Base-by-base conservation (phyloP, 306 rosid species). In the Erythrophleum fordii region DNA sequence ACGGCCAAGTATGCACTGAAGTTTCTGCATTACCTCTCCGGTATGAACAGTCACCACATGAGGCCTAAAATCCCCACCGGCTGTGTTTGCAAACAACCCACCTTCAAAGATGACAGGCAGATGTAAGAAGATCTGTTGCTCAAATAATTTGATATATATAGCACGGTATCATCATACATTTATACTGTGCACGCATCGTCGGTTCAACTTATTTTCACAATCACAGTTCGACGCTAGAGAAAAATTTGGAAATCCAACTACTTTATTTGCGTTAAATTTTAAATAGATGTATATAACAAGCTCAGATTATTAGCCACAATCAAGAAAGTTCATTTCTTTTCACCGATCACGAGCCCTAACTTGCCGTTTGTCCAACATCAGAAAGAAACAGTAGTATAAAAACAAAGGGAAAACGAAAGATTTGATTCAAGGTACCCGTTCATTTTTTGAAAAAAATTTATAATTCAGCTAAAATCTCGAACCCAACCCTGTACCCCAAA, bases 1-100 rank as follows among this genome's bases (percentile, higher is more conserved):
- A 61, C 6, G 35, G 48, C 20, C 28, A 55, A 70, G 8, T 71
- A 44, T 37, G 22, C 51, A 66, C 16, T 51, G 26, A 0, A 31
- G 53, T 48, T 58, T 73, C 58, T 67, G 44, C 67, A 59, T 77
- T 86, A 93, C 98, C 97, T 94, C 92, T 62, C 97, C 97, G 0
- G 94, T 77, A 69, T 83, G 69, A 77, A 91, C 90, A 73, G 88
- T 92, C 39, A 94, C 83, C 65, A 87, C 94, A 72, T 88, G 94
- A 5, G 98, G 90, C 45, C 82, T 85, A 58, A 94, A 94, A 83
- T 89, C 93, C 75, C 85, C 89, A 73, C 86, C 88, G 31, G 92
- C 92, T 0, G 91, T 83, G 83, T 22, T 85, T 25, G 87, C 88
- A 83, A 89, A 86, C 62, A 83, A 69, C 71, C 78, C 94, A 39